A percentile compares a stretch with the other conserved stretches of the same genome.
Conservation (phyloP, 768 basidiomycete species). For the Brasilioporus rufonigricans region DNA sequence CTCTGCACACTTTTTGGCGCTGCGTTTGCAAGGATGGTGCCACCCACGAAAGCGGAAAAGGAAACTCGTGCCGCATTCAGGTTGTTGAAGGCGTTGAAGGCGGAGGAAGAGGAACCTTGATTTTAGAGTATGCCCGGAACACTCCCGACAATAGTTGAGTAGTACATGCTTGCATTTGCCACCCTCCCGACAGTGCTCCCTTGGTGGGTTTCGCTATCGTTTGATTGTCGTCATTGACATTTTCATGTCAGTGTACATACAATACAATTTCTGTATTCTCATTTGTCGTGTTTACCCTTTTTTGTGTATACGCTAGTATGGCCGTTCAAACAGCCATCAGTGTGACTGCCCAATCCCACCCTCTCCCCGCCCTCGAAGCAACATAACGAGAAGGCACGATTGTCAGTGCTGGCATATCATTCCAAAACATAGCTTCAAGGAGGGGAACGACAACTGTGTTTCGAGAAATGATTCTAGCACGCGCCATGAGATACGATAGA, state of each 20-base stretch:
- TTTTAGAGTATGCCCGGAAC: neutral
- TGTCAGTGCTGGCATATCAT: constrained; percentile 28
- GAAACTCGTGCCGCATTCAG: constrained; percentile 81
- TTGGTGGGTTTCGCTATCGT: neutral
- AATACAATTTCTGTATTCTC: neutral
- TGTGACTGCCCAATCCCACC: constrained; percentile 31
- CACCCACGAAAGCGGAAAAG: constrained; percentile 88
- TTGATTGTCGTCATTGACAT: neutral
- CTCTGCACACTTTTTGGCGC: constrained; percentile 82
- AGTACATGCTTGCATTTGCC: constrained; percentile 16
- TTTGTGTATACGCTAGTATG: neutral
- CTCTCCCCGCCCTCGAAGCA: constrained; percentile 18
- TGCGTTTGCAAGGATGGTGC: constrained; percentile 72
- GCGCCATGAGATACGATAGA: neutral
- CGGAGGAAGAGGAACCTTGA: constrained; percentile 52
- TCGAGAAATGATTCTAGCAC: neutral
- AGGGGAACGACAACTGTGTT: constrained; percentile 19
- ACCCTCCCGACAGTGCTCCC: constrained; percentile 4
- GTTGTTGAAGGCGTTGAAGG: constrained; percentile 73
- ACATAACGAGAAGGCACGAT: constrained; percentile 21
- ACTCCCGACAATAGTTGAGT: neutral
- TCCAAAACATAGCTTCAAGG: constrained; percentile 20
- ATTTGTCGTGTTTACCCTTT: neutral
- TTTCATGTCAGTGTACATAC: constrained; percentile 1
- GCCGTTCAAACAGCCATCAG: constrained; percentile 25